Conservation (phyloP, 306 rosid genomes). For the Cicer pinnatifidum region DNA sequence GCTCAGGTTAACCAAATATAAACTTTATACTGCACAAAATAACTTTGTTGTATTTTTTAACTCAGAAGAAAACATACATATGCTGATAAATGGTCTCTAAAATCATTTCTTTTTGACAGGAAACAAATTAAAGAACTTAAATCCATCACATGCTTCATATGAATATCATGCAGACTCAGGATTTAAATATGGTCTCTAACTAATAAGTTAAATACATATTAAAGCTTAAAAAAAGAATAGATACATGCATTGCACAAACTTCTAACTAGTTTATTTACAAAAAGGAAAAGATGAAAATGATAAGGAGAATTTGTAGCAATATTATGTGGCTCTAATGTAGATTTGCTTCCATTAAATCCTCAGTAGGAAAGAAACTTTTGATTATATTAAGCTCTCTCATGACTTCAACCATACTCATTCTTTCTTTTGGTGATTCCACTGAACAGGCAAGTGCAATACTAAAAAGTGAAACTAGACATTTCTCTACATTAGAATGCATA, state of each 20-base stretch:
- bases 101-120: neutral
- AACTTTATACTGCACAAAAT: neutral
- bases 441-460: constrained; percentile 47
- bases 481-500: neutral
- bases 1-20: neutral
- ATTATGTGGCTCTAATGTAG: neutral
- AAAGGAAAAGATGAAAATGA: neutral
- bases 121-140: neutral
- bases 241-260: neutral
- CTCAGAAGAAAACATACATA: neutral
- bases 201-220: neutral
- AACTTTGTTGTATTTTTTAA: neutral
- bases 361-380: constrained; percentile 21
- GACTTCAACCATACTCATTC: constrained; percentile 44
- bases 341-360: neutral
- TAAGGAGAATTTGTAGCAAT: neutral
- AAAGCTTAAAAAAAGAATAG: neutral
- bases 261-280: neutral
- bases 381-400: constrained; percentile 34
- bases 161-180: neutral
- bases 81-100: neutral
- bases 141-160: neutral
- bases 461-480: constrained; percentile 36
- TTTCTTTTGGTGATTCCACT: constrained; percentile 37
- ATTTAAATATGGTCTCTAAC: neutral